These are phyloP conservation scores for Collybiopsis confluens DNA, from an alignment of 768 basidiomycete species.

Conservation along the genomic window DNA sequence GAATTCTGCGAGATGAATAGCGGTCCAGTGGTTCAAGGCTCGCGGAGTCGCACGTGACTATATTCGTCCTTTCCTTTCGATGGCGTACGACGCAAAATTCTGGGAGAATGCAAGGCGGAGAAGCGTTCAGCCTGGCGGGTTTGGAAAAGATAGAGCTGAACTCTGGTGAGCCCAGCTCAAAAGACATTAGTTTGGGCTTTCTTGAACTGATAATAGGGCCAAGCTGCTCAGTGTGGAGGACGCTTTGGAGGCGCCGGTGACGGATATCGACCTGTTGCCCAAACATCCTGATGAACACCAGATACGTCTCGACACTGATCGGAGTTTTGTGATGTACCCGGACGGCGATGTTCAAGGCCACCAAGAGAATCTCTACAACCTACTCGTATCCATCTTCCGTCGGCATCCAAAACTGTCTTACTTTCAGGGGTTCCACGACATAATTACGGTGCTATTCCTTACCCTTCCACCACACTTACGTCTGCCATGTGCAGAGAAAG, in stretches of 20 bases:
- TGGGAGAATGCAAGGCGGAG: constrained; percentile 22
- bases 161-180: constrained; percentile 46
- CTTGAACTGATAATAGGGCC: constrained; percentile 28
- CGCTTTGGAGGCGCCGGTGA: not conserved
- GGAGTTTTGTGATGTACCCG: constrained; percentile 92
- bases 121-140: constrained; percentile 60
- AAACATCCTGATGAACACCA: constrained; percentile 80
- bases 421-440: constrained; percentile 94
- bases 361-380: constrained; percentile 61
- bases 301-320: constrained; percentile 84
- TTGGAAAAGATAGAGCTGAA: constrained; percentile 47
- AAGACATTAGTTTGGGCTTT: constrained; percentile 12
- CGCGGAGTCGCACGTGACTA: too few relatives aligned
- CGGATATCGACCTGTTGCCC: not conserved
- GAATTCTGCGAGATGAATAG: too few relatives aligned
- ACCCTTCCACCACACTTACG: constrained; percentile 63
- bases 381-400: constrained; percentile 74
- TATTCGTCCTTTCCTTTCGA: not conserved
- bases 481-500: constrained; percentile 57
- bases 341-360: constrained; percentile 53
- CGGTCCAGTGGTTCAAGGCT: too few relatives aligned
- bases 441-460: constrained; percentile 78
- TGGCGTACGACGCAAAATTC: constrained; percentile 42
- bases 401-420: constrained; percentile 71
- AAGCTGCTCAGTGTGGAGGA: constrained; percentile 27